phyloP scores from a whole-genome alignment of 129 eudicot genomes.

The Centella asiatica region DNA sequence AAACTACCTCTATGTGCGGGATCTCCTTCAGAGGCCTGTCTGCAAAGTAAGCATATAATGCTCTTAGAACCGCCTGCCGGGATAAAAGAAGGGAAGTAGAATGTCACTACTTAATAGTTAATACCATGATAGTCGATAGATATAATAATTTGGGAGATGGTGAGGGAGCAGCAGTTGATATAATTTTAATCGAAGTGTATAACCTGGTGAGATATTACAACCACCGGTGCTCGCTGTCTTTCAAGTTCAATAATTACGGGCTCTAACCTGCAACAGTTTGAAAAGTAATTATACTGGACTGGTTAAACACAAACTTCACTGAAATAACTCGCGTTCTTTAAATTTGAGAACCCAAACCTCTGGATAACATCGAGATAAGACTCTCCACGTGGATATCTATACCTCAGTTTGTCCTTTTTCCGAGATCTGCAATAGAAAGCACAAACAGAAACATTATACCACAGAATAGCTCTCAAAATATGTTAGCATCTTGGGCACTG shows the following conservation, averaged over 20 bases:
- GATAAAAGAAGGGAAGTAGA: background rate
- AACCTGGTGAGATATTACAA: conserved; percentile 95
- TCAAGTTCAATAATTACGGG: conserved; percentile 98
- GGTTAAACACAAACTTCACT: background rate
- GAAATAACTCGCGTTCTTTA: background rate
- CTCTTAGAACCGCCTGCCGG: conserved; percentile 85
- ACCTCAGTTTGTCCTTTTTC: conserved; percentile 90
- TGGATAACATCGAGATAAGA: conserved; percentile 97
- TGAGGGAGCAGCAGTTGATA: background rate
- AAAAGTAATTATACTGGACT: background rate
- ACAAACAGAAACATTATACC: background rate
- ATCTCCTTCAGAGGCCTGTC: conserved; percentile 93
- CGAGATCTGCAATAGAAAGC: conserved; percentile 50
- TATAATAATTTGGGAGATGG: background rate
- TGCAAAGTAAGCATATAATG: conserved; percentile 98
- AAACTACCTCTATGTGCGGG: conserved; percentile 90
- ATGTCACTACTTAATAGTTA: background rate
- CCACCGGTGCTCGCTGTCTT: conserved; percentile 96
- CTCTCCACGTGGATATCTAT: conserved; percentile 98
- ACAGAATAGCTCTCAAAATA: background rate
- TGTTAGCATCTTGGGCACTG: no score
- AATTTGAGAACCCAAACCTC: conserved; percentile 43
- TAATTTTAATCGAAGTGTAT: conserved; percentile 1
- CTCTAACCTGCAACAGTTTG: conserved; percentile 56
- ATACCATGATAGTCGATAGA: background rate